Percentiles rank a stretch among this genome's conserved stretches.
These are phyloP conservation scores for Thalassiosira hispida DNA, from an alignment of 352 stramenopile genomes.

Conservation along the genomic window DNA sequence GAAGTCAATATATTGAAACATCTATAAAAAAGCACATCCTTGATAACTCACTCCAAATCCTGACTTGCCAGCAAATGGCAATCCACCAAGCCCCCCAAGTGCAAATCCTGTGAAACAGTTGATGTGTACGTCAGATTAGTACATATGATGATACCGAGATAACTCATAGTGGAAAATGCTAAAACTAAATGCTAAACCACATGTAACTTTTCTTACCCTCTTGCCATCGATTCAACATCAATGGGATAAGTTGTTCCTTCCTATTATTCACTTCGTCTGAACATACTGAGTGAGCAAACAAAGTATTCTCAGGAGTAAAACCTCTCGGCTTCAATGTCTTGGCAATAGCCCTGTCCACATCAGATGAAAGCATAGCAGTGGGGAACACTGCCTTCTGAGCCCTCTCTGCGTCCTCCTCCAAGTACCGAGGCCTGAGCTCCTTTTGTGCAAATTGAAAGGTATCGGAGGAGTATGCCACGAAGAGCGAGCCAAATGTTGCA, in stretches of 20 bases:
- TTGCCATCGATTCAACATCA: slow-evolving; percentile 43
- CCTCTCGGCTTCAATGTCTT: slow-evolving; percentile 30
- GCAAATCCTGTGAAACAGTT: slow-evolving; percentile 26
- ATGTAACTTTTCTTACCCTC: slow-evolving; percentile 28
- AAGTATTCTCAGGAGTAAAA: slow-evolving; percentile 56
- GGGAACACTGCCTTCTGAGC: slow-evolving; percentile 34
- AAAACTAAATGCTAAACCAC: too few relatives aligned
- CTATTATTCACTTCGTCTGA: slow-evolving; percentile 60
- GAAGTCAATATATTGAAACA: too few relatives aligned
- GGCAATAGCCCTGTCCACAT: slow-evolving; percentile 38
- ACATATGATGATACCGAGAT: too few relatives aligned
- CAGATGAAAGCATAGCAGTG: slow-evolving; percentile 42
- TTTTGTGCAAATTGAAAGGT: slow-evolving; percentile 55
- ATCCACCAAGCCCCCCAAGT: slow-evolving; percentile 50
- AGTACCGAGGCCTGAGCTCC: slow-evolving; percentile 22
- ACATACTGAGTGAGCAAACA: slow-evolving; percentile 57
- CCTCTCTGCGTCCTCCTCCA: slow-evolving; percentile 33
- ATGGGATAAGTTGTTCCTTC: slow-evolving; percentile 38
- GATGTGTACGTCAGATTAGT: too few relatives aligned
- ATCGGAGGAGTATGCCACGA: slow-evolving; percentile 28
- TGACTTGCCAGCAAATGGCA: slow-evolving; percentile 57
- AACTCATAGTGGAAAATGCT: too few relatives aligned
- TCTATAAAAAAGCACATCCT: too few relatives aligned
- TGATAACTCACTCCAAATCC: slow-evolving; percentile 31
- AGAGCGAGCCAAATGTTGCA: slow-evolving; percentile 37